Base-by-base conservation (phyloP, 495 filamentous ascomycete species). In the Penicillium chermesinum region DNA sequence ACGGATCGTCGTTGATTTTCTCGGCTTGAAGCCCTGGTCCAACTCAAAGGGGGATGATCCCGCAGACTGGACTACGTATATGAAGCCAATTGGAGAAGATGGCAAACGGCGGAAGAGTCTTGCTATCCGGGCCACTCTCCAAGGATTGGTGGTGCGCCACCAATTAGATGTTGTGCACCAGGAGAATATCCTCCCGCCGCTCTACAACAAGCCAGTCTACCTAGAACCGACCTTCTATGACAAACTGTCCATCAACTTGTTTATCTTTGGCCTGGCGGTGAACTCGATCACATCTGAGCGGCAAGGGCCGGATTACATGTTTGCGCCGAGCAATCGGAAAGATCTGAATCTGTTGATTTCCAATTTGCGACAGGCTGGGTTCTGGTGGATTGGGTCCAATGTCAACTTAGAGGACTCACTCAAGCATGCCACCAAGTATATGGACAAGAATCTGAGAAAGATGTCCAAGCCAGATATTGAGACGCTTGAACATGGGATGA, bases 281-380 rank as follows among this genome's bases (percentile, higher is more conserved):
- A 97, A 97, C 61, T 82, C 89, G 1, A 82, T 97, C 6, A 91
- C 90, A n/a, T 94, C 88, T 3, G 87, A 96, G 54, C 74, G 89
- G 10, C 76, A 75, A 5, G 91, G 89, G 55, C 71, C 75, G 22
- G 91, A 97, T 58, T 97, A 95, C 57, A 84, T 97, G 58, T 96
- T 95, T 55, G 83, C 95, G 45, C 75, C 80, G 0, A 78, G 75
- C 6, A 91, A 89, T 57, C 64, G 77, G 18, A 82, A 78, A 34
- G 67, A 74, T 41, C 70, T 96, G 0, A 67, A 78, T 37, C 67
- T 79, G 21, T 71, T 91, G 0, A 83, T 91, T 12, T 76, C 74
- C 42, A 96, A 97, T 59, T 69, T 97, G 22, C 76, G 87, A 18
- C 86, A 94, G 58, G 83, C 88, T n/a, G 86, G 86, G 34, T 95